Evolutionary conservation across 495 filamentous ascomycete genomes (phyloP).

Genomic region (Chaetomium cochliodes): DNA sequence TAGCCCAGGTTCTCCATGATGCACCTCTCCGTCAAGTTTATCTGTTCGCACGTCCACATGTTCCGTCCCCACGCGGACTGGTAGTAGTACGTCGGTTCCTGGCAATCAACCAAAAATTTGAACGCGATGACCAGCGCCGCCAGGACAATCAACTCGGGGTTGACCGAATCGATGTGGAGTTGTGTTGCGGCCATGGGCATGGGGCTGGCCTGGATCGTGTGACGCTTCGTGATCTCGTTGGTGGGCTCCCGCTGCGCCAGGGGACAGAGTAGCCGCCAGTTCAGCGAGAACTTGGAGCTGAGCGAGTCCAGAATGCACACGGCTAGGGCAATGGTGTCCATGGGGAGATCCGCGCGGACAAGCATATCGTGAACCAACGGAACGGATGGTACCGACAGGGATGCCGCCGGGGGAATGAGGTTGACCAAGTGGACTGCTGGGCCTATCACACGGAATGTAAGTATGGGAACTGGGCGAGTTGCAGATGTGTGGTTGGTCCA

Average conservation of each 20-base stretch:
- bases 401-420: conserved; percentile 54
- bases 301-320: conserved; percentile 58
- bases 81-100: conserved; percentile 47
- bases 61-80: conserved; percentile 45
- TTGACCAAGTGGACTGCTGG: conserved; percentile 56
- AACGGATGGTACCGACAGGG: conserved; percentile 50
- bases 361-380: conserved; percentile 53
- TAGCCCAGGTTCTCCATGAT: conserved; percentile 56
- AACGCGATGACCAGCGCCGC: conserved; percentile 50
- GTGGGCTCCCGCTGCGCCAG: conserved; percentile 28
- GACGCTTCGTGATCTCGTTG: conserved; percentile 39
- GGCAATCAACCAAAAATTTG: conserved; percentile 54
- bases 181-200: conserved; percentile 26
- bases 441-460: conserved; percentile 35
- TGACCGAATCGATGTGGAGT: conserved; percentile 55
- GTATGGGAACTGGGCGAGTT: not conserved
- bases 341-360: conserved; percentile 48
- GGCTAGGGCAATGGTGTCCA: conserved; percentile 53
- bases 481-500: not conserved
- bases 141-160: conserved; percentile 53
- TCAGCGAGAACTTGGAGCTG: conserved; percentile 53
- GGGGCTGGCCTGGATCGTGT: conserved; percentile 45
- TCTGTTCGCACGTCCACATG: conserved; percentile 53
- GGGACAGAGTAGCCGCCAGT: conserved; percentile 53
- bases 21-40: conserved; percentile 55